A percentile compares a stretch with the other conserved stretches of the same genome.
phyloP scores from a whole-genome alignment of 23 red algal genomes.

The Agarophyton chilense region DNA sequence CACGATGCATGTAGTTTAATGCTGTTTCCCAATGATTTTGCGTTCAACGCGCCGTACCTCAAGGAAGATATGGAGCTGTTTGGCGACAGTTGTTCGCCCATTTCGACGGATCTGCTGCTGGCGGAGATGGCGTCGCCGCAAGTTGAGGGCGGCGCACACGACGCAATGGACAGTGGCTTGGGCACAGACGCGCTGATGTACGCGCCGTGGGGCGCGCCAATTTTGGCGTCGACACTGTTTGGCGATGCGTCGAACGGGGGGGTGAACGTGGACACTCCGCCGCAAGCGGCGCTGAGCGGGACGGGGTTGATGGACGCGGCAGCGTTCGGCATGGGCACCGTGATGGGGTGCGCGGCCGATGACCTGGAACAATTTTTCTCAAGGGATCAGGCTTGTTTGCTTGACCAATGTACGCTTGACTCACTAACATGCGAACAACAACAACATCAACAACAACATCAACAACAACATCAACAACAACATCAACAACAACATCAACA shows the following conservation, averaged over 20 bases:
- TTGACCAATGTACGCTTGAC: conserved; percentile 42
- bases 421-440: conserved; percentile 53
- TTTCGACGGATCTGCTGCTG: conserved; percentile 25
- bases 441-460: neutral
- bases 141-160: neutral
- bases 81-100: conserved; percentile 18
- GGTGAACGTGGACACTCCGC: neutral
- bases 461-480: neutral
- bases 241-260: neutral
- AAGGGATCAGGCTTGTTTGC: conserved; percentile 18
- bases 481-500: too few relatives aligned
- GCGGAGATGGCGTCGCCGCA: neutral
- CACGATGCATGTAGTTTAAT: conserved; percentile 6
- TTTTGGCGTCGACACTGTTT: conserved; percentile 31
- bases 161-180: neutral
- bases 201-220: neutral
- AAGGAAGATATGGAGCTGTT: conserved; percentile 42
- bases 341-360: neutral
- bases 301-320: too few relatives aligned
- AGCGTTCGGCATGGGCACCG: neutral
- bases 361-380: conserved; percentile 36
- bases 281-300: neutral
- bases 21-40: neutral
- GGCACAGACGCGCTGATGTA: neutral
- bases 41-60: neutral